phyloP scores from a whole-genome alignment of 2,329 filamentous ascomycete genomes.

The Seiridium unicorne region DNA sequence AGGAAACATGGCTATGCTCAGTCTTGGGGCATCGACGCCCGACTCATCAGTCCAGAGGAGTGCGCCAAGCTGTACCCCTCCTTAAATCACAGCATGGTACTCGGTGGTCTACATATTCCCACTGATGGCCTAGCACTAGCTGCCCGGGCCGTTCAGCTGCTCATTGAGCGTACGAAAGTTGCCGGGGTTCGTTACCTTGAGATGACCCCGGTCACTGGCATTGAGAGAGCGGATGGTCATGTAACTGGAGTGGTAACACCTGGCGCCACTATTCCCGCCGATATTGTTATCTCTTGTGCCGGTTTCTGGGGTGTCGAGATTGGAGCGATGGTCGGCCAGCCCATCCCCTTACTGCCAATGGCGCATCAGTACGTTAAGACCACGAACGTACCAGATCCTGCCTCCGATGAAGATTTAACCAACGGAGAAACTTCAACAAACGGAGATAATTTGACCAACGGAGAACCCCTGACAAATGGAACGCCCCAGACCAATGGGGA shows the following conservation, averaged over 20 bases:
- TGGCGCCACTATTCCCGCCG: conserved; percentile 49
- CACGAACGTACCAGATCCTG: conserved; percentile 37
- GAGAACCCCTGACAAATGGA: not conserved
- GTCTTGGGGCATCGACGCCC: conserved; percentile 59
- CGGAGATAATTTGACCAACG: conserved; percentile 3
- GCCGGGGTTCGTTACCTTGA: conserved; percentile 59
- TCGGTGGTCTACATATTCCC: conserved; percentile 60
- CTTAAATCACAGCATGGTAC: conserved; percentile 49
- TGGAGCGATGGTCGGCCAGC: conserved; percentile 57
- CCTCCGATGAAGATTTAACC: not conserved
- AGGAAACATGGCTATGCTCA: conserved; percentile 59
- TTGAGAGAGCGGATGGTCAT: conserved; percentile 43
- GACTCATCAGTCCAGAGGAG: conserved; percentile 48
- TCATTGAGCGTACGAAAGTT: conserved; percentile 55
- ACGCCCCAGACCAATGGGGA: conserved; percentile 10
- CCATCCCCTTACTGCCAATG: conserved; percentile 58
- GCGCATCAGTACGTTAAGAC: conserved; percentile 66
- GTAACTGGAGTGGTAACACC: conserved; percentile 57
- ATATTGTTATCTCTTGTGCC: conserved; percentile 61
- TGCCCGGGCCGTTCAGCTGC: conserved; percentile 58
- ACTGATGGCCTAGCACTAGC: conserved; percentile 60
- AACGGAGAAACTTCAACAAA: conserved; percentile 28
- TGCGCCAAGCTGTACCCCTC: conserved; percentile 54
- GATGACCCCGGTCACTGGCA: conserved; percentile 55
- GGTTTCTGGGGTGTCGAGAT: conserved; percentile 67